phyloP scores from a whole-genome alignment of 257 asterid species.

The Verbascum thapsus region DNA sequence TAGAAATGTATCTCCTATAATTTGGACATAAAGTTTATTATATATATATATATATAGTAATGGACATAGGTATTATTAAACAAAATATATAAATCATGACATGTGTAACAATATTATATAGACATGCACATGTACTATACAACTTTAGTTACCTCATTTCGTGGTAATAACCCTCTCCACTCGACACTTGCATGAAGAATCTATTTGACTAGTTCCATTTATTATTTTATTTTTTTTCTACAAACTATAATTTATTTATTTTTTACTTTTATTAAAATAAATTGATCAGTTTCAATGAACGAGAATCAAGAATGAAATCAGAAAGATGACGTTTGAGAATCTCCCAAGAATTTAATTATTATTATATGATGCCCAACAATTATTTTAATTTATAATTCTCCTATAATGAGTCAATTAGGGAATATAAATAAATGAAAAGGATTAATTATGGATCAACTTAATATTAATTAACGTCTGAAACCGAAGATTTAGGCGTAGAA shows the following conservation, averaged over 20 bases:
- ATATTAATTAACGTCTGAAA: conserved; percentile 18
- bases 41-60: no score
- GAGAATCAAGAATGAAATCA: conserved; percentile 37
- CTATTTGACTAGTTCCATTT: no score
- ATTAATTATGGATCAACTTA: not conserved
- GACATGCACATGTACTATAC: not conserved
- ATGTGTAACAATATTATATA: no score
- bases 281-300: conserved; percentile 21
- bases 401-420: conserved; percentile 20
- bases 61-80: no score
- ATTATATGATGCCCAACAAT: conserved; percentile 9
- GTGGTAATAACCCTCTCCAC: not conserved
- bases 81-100: no score
- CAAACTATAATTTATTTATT: conserved; percentile 19
- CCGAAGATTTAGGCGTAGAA: conserved; percentile 52
- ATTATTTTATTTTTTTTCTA: not conserved
- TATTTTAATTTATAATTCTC: not conserved
- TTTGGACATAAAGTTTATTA: no score
- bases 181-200: not conserved
- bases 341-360: not conserved
- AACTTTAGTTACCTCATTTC: conserved; percentile 7
- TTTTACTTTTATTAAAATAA: conserved; percentile 13
- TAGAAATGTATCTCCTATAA: no score
- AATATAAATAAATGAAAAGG: conserved; percentile 5
- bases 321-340: conserved; percentile 23